phyloP scores from a whole-genome alignment of 192 early-diverging fungal species.

The Entrophospora sp. region DNA sequence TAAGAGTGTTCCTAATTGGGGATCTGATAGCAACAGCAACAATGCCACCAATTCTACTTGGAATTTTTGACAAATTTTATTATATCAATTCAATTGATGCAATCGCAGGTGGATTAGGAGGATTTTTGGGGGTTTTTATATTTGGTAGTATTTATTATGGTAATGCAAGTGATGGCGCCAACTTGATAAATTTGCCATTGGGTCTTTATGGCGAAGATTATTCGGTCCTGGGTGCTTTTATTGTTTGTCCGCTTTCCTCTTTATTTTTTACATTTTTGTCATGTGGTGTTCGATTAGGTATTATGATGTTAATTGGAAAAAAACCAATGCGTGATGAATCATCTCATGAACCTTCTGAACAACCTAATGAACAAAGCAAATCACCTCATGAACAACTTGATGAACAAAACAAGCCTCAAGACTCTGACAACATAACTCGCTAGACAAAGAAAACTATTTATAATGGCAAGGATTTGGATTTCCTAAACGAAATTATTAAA shows the following conservation, averaged over 20 bases:
- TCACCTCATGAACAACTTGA: no score
- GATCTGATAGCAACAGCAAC: constrained; percentile 46
- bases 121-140: constrained; percentile 39
- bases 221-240: constrained; percentile 47
- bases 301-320: no score
- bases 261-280: constrained; percentile 1
- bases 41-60: constrained; percentile 41
- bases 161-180: constrained; percentile 38
- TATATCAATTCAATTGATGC: constrained; percentile 44
- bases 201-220: constrained; percentile 46
- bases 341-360: no score
- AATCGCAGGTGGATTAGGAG: constrained; percentile 41
- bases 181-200: constrained; percentile 33
- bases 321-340: no score
- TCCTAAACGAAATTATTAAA: no score
- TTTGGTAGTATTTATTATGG: constrained; percentile 44
- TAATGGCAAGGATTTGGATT: no score
- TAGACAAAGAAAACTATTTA: no score
- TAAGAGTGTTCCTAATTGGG: constrained; percentile 44
- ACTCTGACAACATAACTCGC: no score
- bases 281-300: background rate
- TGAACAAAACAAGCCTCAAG: no score
- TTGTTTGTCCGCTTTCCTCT: constrained; percentile 13
- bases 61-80: constrained; percentile 29
- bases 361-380: no score